Evolutionary conservation across 305 asterid genomes (phyloP).

Genomic region (Lippia alba): DNA sequence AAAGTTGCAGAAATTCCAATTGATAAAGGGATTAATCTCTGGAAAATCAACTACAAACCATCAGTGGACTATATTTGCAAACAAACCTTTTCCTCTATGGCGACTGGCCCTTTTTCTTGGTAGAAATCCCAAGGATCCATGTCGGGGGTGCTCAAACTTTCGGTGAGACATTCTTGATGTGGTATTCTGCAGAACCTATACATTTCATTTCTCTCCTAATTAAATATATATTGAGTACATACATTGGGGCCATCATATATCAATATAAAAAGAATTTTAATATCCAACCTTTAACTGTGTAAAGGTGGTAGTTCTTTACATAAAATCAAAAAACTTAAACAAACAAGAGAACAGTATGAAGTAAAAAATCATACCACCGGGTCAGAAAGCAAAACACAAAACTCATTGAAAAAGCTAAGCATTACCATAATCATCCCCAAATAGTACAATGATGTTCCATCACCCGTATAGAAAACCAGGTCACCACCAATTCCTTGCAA

Average conservation of each 20-base stretch:
- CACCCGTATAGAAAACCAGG: background rate
- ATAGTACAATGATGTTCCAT: background rate
- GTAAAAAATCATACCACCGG: too few species aligned
- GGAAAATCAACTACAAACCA: background rate
- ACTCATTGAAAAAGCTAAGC: background rate
- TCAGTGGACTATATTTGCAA: background rate
- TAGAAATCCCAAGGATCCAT: conserved; percentile 88
- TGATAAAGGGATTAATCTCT: background rate
- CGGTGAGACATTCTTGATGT: conserved; percentile 71
- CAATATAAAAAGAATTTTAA: too few species aligned
- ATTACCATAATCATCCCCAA: background rate
- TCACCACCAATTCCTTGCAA: conserved; percentile 34
- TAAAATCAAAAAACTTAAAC: too few species aligned
- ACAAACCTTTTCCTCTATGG: conserved; percentile 80
- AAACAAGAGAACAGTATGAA: too few species aligned
- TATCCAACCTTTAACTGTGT: too few species aligned
- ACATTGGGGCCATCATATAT: too few species aligned
- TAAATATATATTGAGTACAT: too few species aligned
- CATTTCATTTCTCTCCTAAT: background rate
- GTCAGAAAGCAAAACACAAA: background rate
- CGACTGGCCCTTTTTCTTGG: conserved; percentile 84
- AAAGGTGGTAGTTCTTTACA: too few species aligned
- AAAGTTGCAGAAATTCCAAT: background rate
- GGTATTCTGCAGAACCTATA: conserved; percentile 40
- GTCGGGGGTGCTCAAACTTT: conserved; percentile 93